Evolutionary conservation across 202 grass and related monocot species (phyloP).

Genomic region (Carex arenaria): DNA sequence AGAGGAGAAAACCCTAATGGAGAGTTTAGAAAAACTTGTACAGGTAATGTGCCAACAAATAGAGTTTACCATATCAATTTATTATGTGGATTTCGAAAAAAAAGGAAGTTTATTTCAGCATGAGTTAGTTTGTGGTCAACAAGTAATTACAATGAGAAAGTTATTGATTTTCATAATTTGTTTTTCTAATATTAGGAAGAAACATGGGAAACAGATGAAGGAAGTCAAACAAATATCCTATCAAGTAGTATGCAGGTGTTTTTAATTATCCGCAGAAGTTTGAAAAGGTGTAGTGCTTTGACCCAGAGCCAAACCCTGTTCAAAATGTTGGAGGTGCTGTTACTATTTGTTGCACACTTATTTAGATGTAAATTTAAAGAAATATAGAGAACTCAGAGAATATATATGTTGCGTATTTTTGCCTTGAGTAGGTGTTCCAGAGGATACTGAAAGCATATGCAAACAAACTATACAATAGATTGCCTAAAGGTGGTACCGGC

Average conservation of each 20-base stretch:
- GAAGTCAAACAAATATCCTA: constrained; percentile 96
- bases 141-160: not conserved
- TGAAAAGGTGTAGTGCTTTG: constrained; percentile 94
- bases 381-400: not conserved
- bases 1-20: constrained; percentile 91
- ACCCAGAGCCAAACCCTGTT: constrained; percentile 94
- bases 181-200: constrained; percentile 63
- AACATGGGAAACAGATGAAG: constrained; percentile 98
- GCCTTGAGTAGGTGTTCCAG: constrained; percentile 74
- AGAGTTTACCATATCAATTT: not conserved
- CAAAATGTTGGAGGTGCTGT: constrained; percentile 79
- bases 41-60: constrained; percentile 43
- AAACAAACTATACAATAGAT: constrained; percentile 65
- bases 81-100: not conserved
- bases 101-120: not conserved
- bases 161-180: constrained; percentile 17
- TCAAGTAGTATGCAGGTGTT: constrained; percentile 99
- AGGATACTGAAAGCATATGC: constrained; percentile 96
- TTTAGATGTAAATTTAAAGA: not conserved
- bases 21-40: constrained; percentile 98
- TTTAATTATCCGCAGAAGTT: constrained; percentile 97
- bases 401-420: constrained; percentile 24
- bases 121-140: not conserved
- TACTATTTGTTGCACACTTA: constrained; percentile 13
- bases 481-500: constrained; percentile 92